phyloP scores from a whole-genome alignment of 169 alveolate species.

The Babesia sp. region DNA sequence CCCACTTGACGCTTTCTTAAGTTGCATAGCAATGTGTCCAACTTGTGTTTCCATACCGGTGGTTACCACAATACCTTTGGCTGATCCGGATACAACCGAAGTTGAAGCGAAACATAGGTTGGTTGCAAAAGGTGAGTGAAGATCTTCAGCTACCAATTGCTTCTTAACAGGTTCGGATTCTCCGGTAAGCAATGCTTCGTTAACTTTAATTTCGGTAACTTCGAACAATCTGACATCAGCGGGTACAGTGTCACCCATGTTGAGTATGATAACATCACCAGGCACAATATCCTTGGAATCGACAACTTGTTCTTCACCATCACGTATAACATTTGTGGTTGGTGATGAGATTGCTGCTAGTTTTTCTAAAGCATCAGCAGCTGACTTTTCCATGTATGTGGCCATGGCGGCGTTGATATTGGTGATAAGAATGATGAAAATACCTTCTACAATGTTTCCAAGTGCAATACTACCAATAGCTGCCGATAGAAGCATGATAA shows the following conservation, averaged over 20 bases:
- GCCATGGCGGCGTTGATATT: conserved; percentile 89
- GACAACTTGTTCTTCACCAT: conserved; percentile 76
- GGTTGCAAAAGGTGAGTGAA: conserved; percentile 80
- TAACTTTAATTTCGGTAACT: conserved; percentile 87
- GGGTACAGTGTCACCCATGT: conserved; percentile 90
- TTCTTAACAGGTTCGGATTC: conserved; percentile 86
- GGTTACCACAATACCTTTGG: conserved; percentile 88
- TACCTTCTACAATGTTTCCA: conserved; percentile 88
- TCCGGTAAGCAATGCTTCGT: conserved; percentile 94
- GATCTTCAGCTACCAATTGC: conserved; percentile 74
- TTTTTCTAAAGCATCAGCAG: conserved; percentile 88
- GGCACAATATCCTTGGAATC: conserved; percentile 90
- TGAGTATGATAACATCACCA: conserved; percentile 89
- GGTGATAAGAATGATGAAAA: conserved; percentile 84
- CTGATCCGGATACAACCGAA: conserved; percentile 89
- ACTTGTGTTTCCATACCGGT: conserved; percentile 92
- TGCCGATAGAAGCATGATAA: conserved; percentile 80
- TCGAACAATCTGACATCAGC: conserved; percentile 91
- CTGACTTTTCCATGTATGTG: conserved; percentile 88
- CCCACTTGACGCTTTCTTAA: conserved; percentile 80
- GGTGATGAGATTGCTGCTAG: conserved; percentile 91
- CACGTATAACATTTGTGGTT: conserved; percentile 81
- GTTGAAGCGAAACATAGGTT: conserved; percentile 92
- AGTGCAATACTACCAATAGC: conserved; percentile 81
- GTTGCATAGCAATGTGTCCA: conserved; percentile 93